Evolutionary conservation across 164 flowering plant species (phyloP), one percentile per base, ranked within the genome.

Genomic region (Tetracentron sinense): DNA sequence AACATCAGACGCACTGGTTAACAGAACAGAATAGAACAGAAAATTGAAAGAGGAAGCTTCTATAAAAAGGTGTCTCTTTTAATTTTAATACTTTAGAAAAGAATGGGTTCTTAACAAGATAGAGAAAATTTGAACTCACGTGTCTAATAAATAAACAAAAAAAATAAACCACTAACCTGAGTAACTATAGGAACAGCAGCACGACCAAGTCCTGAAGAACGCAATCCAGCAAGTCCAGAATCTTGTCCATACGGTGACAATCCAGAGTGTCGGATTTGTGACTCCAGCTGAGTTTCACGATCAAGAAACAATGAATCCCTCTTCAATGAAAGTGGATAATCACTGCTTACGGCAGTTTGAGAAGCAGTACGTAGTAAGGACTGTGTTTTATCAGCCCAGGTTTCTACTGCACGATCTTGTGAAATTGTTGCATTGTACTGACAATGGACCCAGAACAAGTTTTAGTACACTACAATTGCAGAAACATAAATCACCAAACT

Each of bases 181-280:
- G 96, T 90, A 50, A 93, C 85, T 55, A 94, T 66, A 46, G 96
- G 86, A 65, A 81, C 86, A 71, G 82, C 74, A 65, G 79, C 38
- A 65, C 90, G 96, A 25, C 74, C 81, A 58, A 79, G 72, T 27
- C 80, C 83, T 53, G 87, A 67, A 23, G 96, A 74, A 27, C 85
- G 89, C 11, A 76, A 23, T 20, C 78, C 80, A 56, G 80, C 19
- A 63, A 84, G 75, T 27, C 79, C 73, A 61, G 85, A 76, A 60
- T 94, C 97, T 74, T 83, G 81, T 42, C 83, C 90, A 78, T 83
- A 89, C 1, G 80, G 42, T 7, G 93, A 78, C 53, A 86, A 27
- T 42, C 88, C 78, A 60, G 88, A 68, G 15, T 73, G 74, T 35
- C 70, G 63, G 23, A 78, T 25, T 50, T 73, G 80, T 6, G 85